Base-by-base conservation (phyloP, 257 asterid species). In the Przewalskia tangutica region DNA sequence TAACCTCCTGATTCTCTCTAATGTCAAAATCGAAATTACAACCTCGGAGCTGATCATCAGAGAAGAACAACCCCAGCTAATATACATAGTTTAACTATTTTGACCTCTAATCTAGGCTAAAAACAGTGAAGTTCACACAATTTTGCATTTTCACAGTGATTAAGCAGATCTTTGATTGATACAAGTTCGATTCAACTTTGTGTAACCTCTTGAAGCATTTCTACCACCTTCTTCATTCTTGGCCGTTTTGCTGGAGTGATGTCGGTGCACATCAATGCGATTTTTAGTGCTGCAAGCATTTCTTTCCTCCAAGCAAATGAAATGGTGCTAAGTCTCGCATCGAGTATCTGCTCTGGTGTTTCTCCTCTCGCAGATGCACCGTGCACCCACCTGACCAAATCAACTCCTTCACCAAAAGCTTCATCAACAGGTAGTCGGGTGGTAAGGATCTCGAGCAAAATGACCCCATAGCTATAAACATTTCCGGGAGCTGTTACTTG, bases 401-500 rank as follows among this genome's bases (percentile, higher is more conserved):
- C 99, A 56, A 96, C 85, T 80, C 99, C 99, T 84, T 96, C 99
- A 0, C 98, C 98, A 55, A 96, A 94, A 11, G 91, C 97, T 85
- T 96, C 99, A 20, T 96, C 98, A 6, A 96, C 97, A 0, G 99
- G 98, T 34, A 89, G 81, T 83, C 86, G 88, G 16, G 91, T 91
- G 3, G 99, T 93, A 53, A 96, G 98, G 84, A 96, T 93, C 91
- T 96, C 99, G 2, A 96, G 97, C 89, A 96, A 83, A 56, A 96
- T 90, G 6, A 96, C 99, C 27, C 99, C 99, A 40, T 93, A 96
- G 91, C 99, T 94, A 60, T 96, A 96, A 4, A 94, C 98, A 79
- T 96, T 96, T 7, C 99, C 99, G 0, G 99, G 98, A 27, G 97
- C 98, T 7, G 99, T 96, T 13, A 96, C 98, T 93, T 92, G 99